Evolutionary conservation across 192 early-diverging fungal species (phyloP), one percentile per base, ranked within the genome.

Genomic region (Funneliformis mosseae): DNA sequence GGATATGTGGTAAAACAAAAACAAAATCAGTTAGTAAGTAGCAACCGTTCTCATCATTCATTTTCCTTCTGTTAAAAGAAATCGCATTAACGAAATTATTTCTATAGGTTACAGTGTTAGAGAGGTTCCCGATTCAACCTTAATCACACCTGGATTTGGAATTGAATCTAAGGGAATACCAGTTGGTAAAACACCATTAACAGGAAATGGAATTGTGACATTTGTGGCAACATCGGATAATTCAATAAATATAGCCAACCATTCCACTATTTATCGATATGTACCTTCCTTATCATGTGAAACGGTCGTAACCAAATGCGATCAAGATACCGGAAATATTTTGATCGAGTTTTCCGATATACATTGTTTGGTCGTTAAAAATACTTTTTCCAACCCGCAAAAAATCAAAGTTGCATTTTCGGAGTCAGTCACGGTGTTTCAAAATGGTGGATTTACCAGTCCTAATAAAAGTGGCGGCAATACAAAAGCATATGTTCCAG

Each of bases 401-500:
- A 66, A 16, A 66, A 28, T 66, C 4, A 66, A 66, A 5, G 63
- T 66, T 27, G 28, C 25, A 33, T 25, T 66, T 33, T 33, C 25
- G 2, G 23, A 5, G 28, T 27, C 1, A 14, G 28, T 14, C 27
- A 33, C 63, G 2, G 63, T 66, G 28, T 66, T 66, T 66, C 7
- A 66, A 66, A 28, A 66, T n/a, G 63, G 63, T 16, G 63, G 63
- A 33, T 66, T 66, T 27, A 66, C 63, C 4, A 66, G 63, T 66
- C 63, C 63, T 14, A 66, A 66, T 66, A 4, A 33, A 33, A 14
- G 25, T 25, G 63, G 63, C 27, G 63, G 63, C 14, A 66, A 66
- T n/a, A 28, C 70, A 28, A 46, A 79, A 79, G 5, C 4, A 55
- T 55, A 21, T 21, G 33, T 33, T 33, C 33, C 33, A 33, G 33